Base-by-base conservation (phyloP, 179 eudicot species). In the Silene coronaria region DNA sequence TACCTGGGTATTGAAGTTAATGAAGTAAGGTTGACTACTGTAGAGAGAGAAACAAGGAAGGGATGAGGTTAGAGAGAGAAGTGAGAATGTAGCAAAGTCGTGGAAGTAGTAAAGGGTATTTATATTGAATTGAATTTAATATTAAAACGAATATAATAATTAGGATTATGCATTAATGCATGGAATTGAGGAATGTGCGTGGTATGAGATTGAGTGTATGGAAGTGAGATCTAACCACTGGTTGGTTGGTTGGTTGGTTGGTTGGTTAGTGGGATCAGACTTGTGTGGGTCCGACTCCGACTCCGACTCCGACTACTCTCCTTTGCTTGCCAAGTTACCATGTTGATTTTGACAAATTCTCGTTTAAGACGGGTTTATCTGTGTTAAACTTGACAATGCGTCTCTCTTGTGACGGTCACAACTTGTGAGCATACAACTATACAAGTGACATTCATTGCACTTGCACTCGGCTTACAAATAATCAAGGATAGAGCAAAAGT, bases 1-100 rank as follows among this genome's bases (percentile, higher is more conserved):
- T 62, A 74, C 76, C 76, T 74, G 68, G 51, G 46, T 17, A 6
- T 30, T 67, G 45, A 22, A 2, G 17, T 0, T 3, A 32, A 12
- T 1, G 38, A 58, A 60, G 69, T 38, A 74, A 13, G 26, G 76
- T 61, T 74, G 69, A 74, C 76, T 62, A n/a, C n/a, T n/a, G 13
- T 27, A 61, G 38, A 62, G 70, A 73, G 68, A 73, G 36, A 61
- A 34, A 9, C 0, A 1, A 42, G 5, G 21, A 48, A 13, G 32
- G 32, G 24, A 26, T 59, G 8, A 32, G 23, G 28, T 36, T 46
- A 27, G 32, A 48, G 65, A 58, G 55, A 32, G 48, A 58, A 73
- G 42, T 27, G 13, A 5, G 3, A 53, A 42, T 42, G 14, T 0
- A 42, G 1, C 48, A 42, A 42, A 42, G 48, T 42, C 48, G 48